phyloP scores from a whole-genome alignment of 371 early-diverging fungal genomes.

The Mucor indicus region DNA sequence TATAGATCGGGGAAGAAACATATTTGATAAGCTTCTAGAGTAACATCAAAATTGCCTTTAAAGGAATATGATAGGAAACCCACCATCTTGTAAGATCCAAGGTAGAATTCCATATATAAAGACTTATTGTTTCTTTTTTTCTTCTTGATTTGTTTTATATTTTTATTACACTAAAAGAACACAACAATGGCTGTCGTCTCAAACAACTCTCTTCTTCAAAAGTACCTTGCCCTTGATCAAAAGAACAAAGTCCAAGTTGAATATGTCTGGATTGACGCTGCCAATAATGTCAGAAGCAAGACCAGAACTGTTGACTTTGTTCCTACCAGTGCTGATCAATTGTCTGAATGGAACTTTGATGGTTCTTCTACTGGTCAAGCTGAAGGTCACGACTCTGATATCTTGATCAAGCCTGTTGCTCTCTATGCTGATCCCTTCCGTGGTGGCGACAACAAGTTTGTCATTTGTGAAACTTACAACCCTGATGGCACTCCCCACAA shows the following conservation, averaged over 20 bases:
- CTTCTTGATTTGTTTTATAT: no score
- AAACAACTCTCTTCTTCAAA: constrained; percentile 43
- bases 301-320: constrained; percentile 44
- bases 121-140: no score
- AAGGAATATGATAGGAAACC: no score
- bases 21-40: no score
- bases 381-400: constrained; percentile 61
- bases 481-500: constrained; percentile 57
- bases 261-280: constrained; percentile 64
- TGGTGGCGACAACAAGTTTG: constrained; percentile 61
- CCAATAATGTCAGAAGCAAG: constrained; percentile 44
- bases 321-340: constrained; percentile 38
- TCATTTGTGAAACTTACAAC: constrained; percentile 53
- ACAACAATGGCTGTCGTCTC: constrained; percentile 34
- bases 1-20: no score
- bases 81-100: no score
- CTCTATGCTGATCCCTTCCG: constrained; percentile 62
- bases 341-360: constrained; percentile 67
- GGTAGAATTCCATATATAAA: no score
- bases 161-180: no score
- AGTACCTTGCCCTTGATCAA: constrained; percentile 56
- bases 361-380: constrained; percentile 66
- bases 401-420: constrained; percentile 55
- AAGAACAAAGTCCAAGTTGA: constrained; percentile 54
- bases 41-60: no score